Percentiles rank a stretch among this genome's conserved stretches.
Conservation (phyloP, 495 filamentous ascomycete genomes). For the Trichocladium antarcticum region DNA sequence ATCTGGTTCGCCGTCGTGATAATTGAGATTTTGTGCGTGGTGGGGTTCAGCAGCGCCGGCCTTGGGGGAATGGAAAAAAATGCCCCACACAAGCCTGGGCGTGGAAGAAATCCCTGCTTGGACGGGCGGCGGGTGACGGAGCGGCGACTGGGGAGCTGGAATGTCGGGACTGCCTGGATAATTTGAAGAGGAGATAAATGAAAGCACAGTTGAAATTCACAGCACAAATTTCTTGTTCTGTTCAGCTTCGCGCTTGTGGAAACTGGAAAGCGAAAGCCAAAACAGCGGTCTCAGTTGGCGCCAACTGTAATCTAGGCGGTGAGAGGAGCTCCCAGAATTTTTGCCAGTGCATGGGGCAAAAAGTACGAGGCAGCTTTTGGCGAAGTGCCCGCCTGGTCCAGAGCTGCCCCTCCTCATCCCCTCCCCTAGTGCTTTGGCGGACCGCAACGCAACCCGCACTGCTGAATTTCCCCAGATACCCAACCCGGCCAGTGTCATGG, state of each 20-base stretch:
- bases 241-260: too few relatives aligned
- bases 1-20: conserved; percentile 18
- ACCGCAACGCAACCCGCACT: conserved; percentile 1
- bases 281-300: not conserved
- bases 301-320: conserved; percentile 12
- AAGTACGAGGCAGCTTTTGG: conserved; percentile 19
- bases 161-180: not conserved
- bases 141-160: not conserved
- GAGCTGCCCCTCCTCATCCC: conserved; percentile 20
- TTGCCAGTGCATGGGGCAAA: conserved; percentile 22
- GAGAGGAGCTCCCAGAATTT: conserved; percentile 19
- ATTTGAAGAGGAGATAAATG: not conserved
- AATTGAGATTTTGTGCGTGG: conserved; percentile 32
- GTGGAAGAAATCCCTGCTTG: not conserved
- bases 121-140: too few relatives aligned
- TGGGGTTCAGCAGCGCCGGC: conserved; percentile 21
- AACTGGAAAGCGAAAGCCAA: not conserved
- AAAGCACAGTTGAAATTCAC: not conserved
- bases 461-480: conserved; percentile 1
- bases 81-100: conserved; percentile 22
- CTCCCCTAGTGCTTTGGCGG: not conserved
- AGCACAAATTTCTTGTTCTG: too few relatives aligned
- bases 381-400: conserved; percentile 14
- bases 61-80: conserved; percentile 18
- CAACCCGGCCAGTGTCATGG: conserved; percentile 5